A percentile compares a stretch with the other conserved stretches of the same genome.
Conservation (phyloP, 2,329 filamentous ascomycete species). For the Stachybotrys elegans region DNA sequence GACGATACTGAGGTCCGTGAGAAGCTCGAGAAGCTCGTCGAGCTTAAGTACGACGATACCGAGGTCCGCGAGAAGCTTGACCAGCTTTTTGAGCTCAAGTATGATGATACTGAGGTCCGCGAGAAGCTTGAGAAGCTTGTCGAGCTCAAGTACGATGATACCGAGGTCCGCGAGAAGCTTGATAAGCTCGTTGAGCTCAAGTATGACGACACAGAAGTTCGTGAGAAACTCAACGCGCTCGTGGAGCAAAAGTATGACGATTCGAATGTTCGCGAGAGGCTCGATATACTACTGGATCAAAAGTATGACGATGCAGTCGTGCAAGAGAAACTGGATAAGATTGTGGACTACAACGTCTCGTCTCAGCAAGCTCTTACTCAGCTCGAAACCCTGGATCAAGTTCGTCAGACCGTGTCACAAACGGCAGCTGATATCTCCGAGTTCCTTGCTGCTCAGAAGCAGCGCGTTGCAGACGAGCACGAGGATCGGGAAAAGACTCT, state of each 20-base stretch:
- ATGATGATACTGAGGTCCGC: slow-evolving; percentile 23
- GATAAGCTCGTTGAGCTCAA: slow-evolving; percentile 34
- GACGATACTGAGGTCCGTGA: slow-evolving; percentile 41
- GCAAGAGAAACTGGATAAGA: slow-evolving; percentile 33
- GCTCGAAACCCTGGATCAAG: slow-evolving; percentile 78
- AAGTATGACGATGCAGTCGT: slow-evolving; percentile 51
- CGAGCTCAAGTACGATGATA: slow-evolving; percentile 20
- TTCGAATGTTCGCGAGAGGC: slow-evolving; percentile 16
- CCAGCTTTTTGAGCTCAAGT: slow-evolving; percentile 27
- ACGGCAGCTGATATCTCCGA: slow-evolving; percentile 80
- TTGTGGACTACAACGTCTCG: slow-evolving; percentile 60
- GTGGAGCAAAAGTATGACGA: slow-evolving; percentile 17
- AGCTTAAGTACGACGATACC: slow-evolving; percentile 17
- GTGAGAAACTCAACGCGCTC: slow-evolving; percentile 46
- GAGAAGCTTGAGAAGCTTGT: slow-evolving; percentile 19
- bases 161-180: slow-evolving; percentile 20
- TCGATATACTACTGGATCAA: slow-evolving; percentile 27
- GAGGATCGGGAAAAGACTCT: slow-evolving; percentile 75
- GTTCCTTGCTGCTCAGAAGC: slow-evolving; percentile 73
- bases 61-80: slow-evolving; percentile 17
- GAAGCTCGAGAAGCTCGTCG: slow-evolving; percentile 42
- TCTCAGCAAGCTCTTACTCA: slow-evolving; percentile 68
- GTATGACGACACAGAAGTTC: slow-evolving; percentile 46
- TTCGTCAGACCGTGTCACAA: slow-evolving; percentile 79
- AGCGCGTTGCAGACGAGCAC: slow-evolving; percentile 69